Percentiles rank a stretch among this genome's conserved stretches.
Evolutionary conservation across 1,284 basidiomycete genomes (phyloP).

Genomic region (Kwoniella shivajii): DNA sequence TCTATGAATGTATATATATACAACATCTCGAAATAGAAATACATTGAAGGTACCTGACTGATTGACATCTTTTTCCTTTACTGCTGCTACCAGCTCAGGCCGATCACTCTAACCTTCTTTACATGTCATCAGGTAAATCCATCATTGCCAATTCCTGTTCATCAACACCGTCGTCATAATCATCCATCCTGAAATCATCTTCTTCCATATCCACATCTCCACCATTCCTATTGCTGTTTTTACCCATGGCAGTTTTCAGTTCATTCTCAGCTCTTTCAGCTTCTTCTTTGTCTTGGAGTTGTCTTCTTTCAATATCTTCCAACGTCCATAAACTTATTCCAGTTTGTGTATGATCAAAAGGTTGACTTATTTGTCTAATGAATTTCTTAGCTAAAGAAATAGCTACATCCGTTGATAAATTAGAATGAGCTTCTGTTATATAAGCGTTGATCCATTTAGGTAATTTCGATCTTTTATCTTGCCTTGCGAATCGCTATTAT

Average conservation of each 20-base stretch:
- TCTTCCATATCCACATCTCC: constrained; percentile 26
- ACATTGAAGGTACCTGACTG: too few relatives aligned
- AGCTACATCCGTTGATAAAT: constrained; percentile 98
- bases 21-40: too few relatives aligned
- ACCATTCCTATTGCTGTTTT: constrained; percentile 11
- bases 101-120: too few relatives aligned
- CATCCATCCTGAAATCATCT: constrained; percentile 24
- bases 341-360: constrained; percentile 90
- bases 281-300: constrained; percentile 46
- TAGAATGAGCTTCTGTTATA: constrained; percentile 95
- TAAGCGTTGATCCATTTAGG: constrained; percentile 99
- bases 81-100: too few relatives aligned
- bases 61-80: too few relatives aligned
- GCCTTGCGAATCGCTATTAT: constrained; percentile 87
- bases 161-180: constrained; percentile 34
- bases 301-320: constrained; percentile 53
- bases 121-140: constrained; percentile 27
- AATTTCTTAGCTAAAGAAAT: constrained; percentile 93
- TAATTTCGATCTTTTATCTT: constrained; percentile 95
- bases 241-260: constrained; percentile 17
- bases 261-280: constrained; percentile 26
- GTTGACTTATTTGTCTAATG: constrained; percentile 97
- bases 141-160: constrained; percentile 42
- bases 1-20: too few relatives aligned
- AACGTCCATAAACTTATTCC: constrained; percentile 90